A percentile compares a stretch with the other conserved stretches of the same genome.
Evolutionary conservation across 1,284 basidiomycete genomes (phyloP).

Genomic region (Acaromyces ingoldii): DNA sequence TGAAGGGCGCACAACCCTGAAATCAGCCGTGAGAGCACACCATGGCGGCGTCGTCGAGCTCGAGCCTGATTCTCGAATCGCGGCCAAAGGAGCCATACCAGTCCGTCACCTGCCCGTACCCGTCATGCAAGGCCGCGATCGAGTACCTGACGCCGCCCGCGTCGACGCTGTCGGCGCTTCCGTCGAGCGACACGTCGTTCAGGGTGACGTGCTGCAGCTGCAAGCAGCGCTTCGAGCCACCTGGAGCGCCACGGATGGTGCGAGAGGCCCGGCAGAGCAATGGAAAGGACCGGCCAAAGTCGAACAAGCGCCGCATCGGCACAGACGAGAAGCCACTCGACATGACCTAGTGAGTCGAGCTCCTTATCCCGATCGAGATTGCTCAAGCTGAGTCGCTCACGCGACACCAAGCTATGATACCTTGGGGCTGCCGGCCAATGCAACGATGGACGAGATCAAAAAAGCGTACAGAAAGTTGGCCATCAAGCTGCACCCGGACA

Average conservation of each 20-base stretch:
- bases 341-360: conserved; percentile 33
- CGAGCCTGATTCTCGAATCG: conserved; percentile 22
- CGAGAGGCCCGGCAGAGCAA: conserved; percentile 33
- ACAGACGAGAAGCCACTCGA: conserved; percentile 50
- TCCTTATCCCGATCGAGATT: too few species aligned
- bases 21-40: too few species aligned
- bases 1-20: too few species aligned
- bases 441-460: conserved; percentile 81
- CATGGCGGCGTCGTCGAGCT: background rate
- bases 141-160: conserved; percentile 38
- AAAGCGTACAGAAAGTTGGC: conserved; percentile 91
- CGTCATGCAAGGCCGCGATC: conserved; percentile 38
- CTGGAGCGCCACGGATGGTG: conserved; percentile 35
- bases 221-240: conserved; percentile 44
- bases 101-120: conserved; percentile 40
- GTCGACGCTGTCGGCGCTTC: conserved; percentile 21
- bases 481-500: conserved; percentile 70
- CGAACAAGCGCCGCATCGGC: conserved; percentile 42
- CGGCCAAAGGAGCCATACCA: conserved; percentile 40
- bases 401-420: conserved; percentile 55
- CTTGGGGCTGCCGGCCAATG: conserved; percentile 68
- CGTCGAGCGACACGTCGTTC: conserved; percentile 37
- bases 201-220: conserved; percentile 45
- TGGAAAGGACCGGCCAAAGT: conserved; percentile 15
- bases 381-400: background rate